Conservation (phyloP, 2,329 filamentous ascomycete species). For the Myriosclerotinia scirpicola region DNA sequence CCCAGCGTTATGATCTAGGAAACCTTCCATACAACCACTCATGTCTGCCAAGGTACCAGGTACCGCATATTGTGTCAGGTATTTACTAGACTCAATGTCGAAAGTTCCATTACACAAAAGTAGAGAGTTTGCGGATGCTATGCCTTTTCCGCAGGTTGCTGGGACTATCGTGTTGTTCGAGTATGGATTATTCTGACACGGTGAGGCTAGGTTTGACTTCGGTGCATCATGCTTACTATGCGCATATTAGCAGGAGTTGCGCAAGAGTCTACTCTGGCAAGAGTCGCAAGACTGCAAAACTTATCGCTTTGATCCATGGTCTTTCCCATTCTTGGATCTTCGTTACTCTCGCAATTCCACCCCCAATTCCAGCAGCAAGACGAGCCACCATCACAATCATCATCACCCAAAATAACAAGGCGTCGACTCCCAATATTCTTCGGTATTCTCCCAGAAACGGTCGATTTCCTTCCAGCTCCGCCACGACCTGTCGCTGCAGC, state of each 20-base stretch:
- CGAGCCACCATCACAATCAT: neutral
- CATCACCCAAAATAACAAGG: constrained; percentile 3
- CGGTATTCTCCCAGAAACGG: neutral
- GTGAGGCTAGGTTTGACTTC: neutral
- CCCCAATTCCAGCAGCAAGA: constrained; percentile 4
- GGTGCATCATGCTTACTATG: neutral
- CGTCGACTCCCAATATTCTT: constrained; percentile 6
- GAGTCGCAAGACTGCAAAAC: neutral
- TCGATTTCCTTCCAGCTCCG: constrained; percentile 4
- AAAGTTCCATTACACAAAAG: constrained; percentile 12
- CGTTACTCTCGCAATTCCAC: neutral
- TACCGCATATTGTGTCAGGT: neutral
- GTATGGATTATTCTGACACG: neutral
- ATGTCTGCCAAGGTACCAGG: neutral
- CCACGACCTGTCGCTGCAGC: neutral
- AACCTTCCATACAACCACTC: neutral
- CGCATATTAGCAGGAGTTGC: neutral
- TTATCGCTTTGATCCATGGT: neutral
- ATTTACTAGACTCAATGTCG: neutral
- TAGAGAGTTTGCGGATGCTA: neutral
- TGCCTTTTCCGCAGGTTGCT: neutral
- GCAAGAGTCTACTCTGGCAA: neutral
- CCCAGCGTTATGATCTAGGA: neutral
- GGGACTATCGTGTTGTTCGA: neutral
- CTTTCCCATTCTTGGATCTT: neutral